Base-by-base conservation (phyloP, 164 flowering plant species). In the Euptelea pleiosperma region DNA sequence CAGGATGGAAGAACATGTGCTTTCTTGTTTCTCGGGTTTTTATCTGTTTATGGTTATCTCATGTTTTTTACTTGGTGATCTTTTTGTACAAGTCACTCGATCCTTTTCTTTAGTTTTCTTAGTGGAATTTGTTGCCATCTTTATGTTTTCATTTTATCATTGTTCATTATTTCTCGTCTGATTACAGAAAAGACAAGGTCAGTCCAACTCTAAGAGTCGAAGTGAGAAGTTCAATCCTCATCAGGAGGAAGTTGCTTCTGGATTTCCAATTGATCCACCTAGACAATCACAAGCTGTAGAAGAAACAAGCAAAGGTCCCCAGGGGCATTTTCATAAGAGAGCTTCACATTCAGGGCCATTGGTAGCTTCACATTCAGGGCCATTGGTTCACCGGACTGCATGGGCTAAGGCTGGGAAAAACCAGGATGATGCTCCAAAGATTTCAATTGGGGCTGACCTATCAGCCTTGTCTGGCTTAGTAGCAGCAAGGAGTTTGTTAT, bases 221-320 rank as follows among this genome's bases (percentile, higher is more conserved):
- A 93, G 99, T 67, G 96, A 93, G 78, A 81, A 78, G 77, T 93
- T 93, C 73, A 86, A 80, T 57, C 79, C 85, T 66, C 82, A 82
- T 49, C 86, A 73, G 18, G 99, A 90, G 76, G 99, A 93, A 52
- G 84, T 75, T 49, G 98, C 98, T 36, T 93, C 99, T 57, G 99
- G 99, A 34, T 93, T 93, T 65, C 99, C 97, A 24, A 86, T 93
- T 36, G 99, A 93, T 61, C 99, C 97, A 26, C 97, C 95, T n/a
- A 80, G 94, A 64, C 84, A 79, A 55, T 80, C 91, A 7, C 88
- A 81, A 63, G 82, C 72, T 19, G 31, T 62, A 31, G 94, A 84
- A 70, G 80, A 79, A 62, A 47, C 72, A 59, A 60, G 61, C 19
- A 67, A 48, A 42, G 84, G 72, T 41, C 46, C 76, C 34, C 89